Evolutionary conservation across 352 stramenopile species (phyloP).

Genomic region (Phytophthora fragariaefolia): DNA sequence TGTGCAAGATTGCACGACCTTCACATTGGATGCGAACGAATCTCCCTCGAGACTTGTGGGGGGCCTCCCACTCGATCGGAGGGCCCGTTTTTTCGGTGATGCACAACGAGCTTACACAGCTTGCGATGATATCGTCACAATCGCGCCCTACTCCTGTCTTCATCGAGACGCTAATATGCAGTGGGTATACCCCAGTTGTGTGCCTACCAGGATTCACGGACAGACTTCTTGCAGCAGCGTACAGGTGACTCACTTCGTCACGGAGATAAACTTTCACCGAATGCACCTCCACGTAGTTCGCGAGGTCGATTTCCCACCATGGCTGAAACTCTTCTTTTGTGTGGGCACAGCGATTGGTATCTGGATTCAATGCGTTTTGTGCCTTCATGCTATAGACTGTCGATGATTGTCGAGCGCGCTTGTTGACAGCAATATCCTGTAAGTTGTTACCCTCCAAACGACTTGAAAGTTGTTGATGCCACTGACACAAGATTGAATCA

Average conservation of each 20-base stretch:
- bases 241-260: slow-evolving; percentile 45
- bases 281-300: slow-evolving; percentile 57
- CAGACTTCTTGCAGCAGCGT: slow-evolving; percentile 16
- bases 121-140: slow-evolving; percentile 62
- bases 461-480: slow-evolving; percentile 32
- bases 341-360: slow-evolving; percentile 41
- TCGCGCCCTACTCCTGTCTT: slow-evolving; percentile 65
- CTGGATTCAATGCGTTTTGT: slow-evolving; percentile 40
- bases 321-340: slow-evolving; percentile 61
- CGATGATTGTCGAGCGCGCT: slow-evolving; percentile 55
- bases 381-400: slow-evolving; percentile 49
- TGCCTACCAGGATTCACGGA: slow-evolving; percentile 17
- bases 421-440: slow-evolving; percentile 46
- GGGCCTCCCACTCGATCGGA: slow-evolving; percentile 53
- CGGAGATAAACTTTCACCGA: slow-evolving; percentile 55
- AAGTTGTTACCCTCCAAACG: slow-evolving; percentile 22
- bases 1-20: slow-evolving; percentile 54
- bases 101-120: slow-evolving; percentile 51
- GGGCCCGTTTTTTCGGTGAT: slow-evolving; percentile 35
- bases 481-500: slow-evolving; percentile 43
- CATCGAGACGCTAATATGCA: slow-evolving; percentile 70
- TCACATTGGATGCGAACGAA: slow-evolving; percentile 71
- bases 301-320: slow-evolving; percentile 65
- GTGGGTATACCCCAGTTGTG: slow-evolving; percentile 44
- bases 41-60: slow-evolving; percentile 57